phyloP scores from a whole-genome alignment of 306 rosid genomes.

The Vicia villosa region DNA sequence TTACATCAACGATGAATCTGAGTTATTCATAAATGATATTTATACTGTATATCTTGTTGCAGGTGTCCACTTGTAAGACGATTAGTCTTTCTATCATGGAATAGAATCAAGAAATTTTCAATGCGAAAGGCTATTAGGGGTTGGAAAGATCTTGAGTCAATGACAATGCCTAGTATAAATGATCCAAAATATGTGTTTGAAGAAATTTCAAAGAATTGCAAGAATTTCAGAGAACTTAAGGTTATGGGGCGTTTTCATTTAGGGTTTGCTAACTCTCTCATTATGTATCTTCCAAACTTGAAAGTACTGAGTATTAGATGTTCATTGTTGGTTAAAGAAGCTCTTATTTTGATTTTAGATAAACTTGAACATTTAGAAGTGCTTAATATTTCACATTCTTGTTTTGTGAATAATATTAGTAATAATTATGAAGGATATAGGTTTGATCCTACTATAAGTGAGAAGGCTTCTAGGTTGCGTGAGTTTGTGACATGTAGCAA shows the following conservation, averaged over 20 bases:
- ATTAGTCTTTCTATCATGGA: neutral
- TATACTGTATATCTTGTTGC: no score
- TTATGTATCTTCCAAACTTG: neutral
- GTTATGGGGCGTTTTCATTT: neutral
- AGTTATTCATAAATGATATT: neutral
- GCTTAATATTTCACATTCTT: neutral
- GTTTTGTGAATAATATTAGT: neutral
- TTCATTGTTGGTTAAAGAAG: neutral
- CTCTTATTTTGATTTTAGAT: neutral
- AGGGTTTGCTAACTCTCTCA: neutral
- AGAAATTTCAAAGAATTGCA: neutral
- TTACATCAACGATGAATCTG: no score
- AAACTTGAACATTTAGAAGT: neutral
- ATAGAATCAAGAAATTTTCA: neutral
- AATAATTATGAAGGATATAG: neutral
- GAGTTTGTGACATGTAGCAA: neutral
- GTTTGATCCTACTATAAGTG: neutral
- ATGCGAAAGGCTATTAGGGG: neutral
- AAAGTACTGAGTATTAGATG: neutral
- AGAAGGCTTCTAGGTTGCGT: neutral
- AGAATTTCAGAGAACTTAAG: constrained; percentile 2
- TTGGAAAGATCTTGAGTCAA: constrained; percentile 4
- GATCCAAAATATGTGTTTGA: neutral
- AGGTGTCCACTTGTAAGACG: constrained; percentile 2
- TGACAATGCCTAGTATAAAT: neutral